Conservation (phyloP, 1,284 basidiomycete species). For the Apiotrichum akiyoshidainum region DNA sequence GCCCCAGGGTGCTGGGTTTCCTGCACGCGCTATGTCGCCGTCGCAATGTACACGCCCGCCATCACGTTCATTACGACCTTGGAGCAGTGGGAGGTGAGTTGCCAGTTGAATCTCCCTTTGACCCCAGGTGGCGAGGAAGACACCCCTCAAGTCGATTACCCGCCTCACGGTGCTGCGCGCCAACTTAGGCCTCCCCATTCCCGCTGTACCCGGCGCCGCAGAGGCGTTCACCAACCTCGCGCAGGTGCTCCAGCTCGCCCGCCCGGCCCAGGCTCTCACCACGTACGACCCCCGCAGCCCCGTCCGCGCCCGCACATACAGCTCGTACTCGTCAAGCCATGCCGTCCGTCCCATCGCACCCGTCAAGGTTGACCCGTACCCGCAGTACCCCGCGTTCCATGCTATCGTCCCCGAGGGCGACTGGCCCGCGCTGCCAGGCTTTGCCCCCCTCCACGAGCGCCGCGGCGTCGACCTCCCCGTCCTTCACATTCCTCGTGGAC, state of each 20-base stretch:
- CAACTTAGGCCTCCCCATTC: not conserved
- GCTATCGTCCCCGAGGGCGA: not conserved
- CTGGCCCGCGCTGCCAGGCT: not conserved
- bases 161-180: conserved; percentile 1
- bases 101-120: not conserved
- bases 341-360: not conserved
- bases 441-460: conserved; percentile 1
- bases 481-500: not conserved
- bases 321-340: not conserved
- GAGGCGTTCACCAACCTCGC: not conserved
- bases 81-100: not conserved
- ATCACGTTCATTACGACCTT: not conserved
- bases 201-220: not conserved
- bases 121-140: not conserved
- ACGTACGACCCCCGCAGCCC: not conserved
- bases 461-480: not conserved
- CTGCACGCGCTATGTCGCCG: not conserved
- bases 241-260: not conserved
- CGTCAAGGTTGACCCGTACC: not conserved
- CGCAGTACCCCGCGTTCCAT: not conserved
- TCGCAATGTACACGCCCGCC: not conserved
- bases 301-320: not conserved
- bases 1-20: not conserved
- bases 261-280: not conserved
- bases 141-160: not conserved